A percentile compares a stretch with the other conserved stretches of the same genome.
Evolutionary conservation across 2,329 filamentous ascomycete species (phyloP).

Genomic region (Fusarium brevicatenulatum): DNA sequence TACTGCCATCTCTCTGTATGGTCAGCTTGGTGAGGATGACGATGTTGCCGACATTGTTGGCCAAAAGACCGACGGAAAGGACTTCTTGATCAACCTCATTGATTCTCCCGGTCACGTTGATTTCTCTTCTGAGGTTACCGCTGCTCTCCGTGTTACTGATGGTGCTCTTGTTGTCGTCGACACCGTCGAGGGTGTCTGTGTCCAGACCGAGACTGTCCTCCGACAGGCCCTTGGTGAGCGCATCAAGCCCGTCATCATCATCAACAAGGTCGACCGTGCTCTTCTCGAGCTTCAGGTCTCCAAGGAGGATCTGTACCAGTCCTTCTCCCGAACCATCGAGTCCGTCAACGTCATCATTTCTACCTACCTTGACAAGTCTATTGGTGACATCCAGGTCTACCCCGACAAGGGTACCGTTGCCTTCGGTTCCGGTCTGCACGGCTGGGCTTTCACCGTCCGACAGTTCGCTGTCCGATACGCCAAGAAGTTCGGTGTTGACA

Average conservation of each 20-base stretch:
- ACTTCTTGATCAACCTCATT: constrained; percentile 99
- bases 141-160: constrained; percentile 99
- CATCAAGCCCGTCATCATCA: constrained; percentile 99
- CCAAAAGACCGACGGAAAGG: constrained; percentile 87
- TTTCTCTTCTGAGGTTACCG: constrained; percentile 99
- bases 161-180: constrained; percentile 99
- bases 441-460: constrained; percentile 99
- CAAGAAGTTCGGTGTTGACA: constrained; percentile 99
- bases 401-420: constrained; percentile 97
- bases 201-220: constrained; percentile 99
- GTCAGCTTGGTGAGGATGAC: constrained; percentile 79
- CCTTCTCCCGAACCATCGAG: constrained; percentile 99
- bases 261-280: constrained; percentile 99
- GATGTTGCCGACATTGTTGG: constrained; percentile 95
- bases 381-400: constrained; percentile 99
- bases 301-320: constrained; percentile 99
- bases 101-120: constrained; percentile 99
- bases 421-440: constrained; percentile 99
- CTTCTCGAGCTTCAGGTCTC: constrained; percentile 98
- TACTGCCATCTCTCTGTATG: constrained; percentile 98
- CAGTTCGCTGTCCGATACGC: constrained; percentile 96
- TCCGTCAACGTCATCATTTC: constrained; percentile 99
- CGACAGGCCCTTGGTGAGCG: constrained; percentile 99
- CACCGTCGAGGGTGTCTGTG: constrained; percentile 99
- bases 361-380: constrained; percentile 96